Percentiles rank a stretch among this genome's conserved stretches.
Conservation (phyloP, 1,284 basidiomycete genomes). For the Sporisorium sorghi region DNA sequence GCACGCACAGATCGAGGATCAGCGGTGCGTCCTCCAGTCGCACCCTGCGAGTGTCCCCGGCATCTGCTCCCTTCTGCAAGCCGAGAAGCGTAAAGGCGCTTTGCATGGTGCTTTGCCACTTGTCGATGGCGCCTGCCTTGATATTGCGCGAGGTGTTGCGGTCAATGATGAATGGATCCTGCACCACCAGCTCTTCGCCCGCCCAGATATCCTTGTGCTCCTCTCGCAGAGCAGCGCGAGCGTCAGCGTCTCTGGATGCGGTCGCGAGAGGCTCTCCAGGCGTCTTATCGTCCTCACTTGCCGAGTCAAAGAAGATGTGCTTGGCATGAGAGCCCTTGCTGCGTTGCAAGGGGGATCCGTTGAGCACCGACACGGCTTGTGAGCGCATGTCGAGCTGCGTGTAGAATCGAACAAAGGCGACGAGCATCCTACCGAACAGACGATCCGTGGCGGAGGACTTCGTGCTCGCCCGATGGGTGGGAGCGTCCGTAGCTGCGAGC, state of each 20-base stretch:
- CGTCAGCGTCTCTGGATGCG: constrained; percentile 19
- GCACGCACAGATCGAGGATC: constrained; percentile 31
- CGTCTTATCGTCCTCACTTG: constrained; percentile 12
- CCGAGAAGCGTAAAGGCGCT: constrained; percentile 20
- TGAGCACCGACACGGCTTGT: constrained; percentile 34
- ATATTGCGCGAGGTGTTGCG: constrained; percentile 68
- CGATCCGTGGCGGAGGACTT: constrained; percentile 9
- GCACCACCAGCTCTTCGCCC: constrained; percentile 63
- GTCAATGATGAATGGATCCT: constrained; percentile 69
- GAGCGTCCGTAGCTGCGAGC: not conserved
- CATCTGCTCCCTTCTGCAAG: not conserved
- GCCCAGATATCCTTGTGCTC: constrained; percentile 63
- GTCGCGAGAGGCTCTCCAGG: not conserved
- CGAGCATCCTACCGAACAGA: constrained; percentile 35
- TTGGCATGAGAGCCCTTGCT: constrained; percentile 9
- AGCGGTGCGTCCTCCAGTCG: constrained; percentile 17
- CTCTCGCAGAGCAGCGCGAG: constrained; percentile 16
- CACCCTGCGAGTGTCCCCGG: not conserved
- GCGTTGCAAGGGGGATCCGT: constrained; percentile 26
- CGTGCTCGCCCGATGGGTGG: not conserved
- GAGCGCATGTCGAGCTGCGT: constrained; percentile 15
- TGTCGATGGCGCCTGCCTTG: constrained; percentile 19
- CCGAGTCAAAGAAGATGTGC: constrained; percentile 22
- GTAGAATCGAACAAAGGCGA: constrained; percentile 36
- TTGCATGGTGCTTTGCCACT: constrained; percentile 31